phyloP scores from a whole-genome alignment of 495 filamentous ascomycete species.

The Immersiella caudata region DNA sequence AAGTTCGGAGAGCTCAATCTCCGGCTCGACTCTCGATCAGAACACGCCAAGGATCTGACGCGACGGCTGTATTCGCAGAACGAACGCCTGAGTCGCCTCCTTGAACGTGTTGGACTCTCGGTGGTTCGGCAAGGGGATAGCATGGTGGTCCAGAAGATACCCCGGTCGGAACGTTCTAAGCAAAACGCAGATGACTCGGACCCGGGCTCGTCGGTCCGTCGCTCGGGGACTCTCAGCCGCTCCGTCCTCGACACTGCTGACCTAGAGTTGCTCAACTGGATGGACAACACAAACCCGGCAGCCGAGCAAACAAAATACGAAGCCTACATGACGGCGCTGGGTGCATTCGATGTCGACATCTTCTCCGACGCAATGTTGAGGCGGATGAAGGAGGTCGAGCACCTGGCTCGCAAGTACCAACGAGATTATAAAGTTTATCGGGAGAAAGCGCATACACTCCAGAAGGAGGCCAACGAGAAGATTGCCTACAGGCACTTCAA shows the following conservation, averaged over 20 bases:
- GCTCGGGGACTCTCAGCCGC: conserved; percentile 47
- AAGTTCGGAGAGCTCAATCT: conserved; percentile 52
- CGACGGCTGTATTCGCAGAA: conserved; percentile 77
- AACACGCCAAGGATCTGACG: conserved; percentile 77
- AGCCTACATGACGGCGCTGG: conserved; percentile 67
- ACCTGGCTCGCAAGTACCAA: conserved; percentile 85
- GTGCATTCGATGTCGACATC: conserved; percentile 76
- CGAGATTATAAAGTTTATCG: conserved; percentile 84
- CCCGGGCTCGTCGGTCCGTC: conserved; percentile 60
- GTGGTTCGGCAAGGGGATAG: conserved; percentile 71
- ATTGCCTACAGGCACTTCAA: conserved; percentile 97
- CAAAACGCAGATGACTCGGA: conserved; percentile 60
- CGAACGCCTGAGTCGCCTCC: conserved; percentile 71
- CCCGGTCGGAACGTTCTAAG: conserved; percentile 62
- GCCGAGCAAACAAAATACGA: conserved; percentile 71
- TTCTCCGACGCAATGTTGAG: conserved; percentile 82
- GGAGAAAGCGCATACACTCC: conserved; percentile 80
- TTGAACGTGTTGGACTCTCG: conserved; percentile 83
- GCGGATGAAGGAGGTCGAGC: conserved; percentile 85
- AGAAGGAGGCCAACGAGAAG: conserved; percentile 90
- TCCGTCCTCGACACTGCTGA: conserved; percentile 56
- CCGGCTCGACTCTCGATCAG: conserved; percentile 64
- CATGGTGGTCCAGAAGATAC: conserved; percentile 75
- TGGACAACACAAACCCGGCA: conserved; percentile 65
- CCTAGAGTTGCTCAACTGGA: conserved; percentile 74